phyloP scores from a whole-genome alignment of 345 rosid species.

The Boechera retrofracta region DNA sequence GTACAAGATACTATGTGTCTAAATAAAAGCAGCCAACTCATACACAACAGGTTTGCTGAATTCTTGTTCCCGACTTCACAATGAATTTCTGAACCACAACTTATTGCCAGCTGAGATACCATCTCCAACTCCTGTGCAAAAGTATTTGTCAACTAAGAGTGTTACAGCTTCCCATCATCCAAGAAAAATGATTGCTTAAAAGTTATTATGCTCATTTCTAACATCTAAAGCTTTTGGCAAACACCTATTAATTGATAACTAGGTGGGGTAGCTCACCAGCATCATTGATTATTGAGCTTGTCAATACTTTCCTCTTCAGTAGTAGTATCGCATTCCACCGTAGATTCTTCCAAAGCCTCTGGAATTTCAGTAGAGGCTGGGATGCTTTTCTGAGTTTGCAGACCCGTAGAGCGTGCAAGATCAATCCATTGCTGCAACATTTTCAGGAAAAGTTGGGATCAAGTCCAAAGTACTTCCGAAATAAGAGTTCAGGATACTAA shows the following conservation, averaged over 20 bases:
- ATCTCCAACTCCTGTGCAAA: conserved; percentile 3
- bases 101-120: neutral
- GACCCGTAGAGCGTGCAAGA: conserved; percentile 83
- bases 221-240: conserved; percentile 11
- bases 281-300: conserved; percentile 66
- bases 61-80: neutral
- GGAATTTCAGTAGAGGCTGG: conserved; percentile 48
- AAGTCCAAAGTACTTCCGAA: conserved; percentile 12
- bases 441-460: conserved; percentile 7
- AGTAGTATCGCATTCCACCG: conserved; percentile 52
- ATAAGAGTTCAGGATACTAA: neutral
- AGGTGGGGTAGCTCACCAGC: conserved; percentile 31
- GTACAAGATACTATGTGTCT: neutral
- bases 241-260: conserved; percentile 18
- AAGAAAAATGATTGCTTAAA: neutral
- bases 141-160: conserved; percentile 8
- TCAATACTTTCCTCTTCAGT: conserved; percentile 66
- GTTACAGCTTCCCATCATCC: neutral
- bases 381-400: conserved; percentile 67
- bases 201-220: neutral
- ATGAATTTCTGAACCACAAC: conserved; percentile 7
- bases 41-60: neutral
- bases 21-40: neutral
- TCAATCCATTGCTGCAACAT: conserved; percentile 94
- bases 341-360: conserved; percentile 49